phyloP scores from a whole-genome alignment of 768 basidiomycete genomes.

The Dentipellis sp. region DNA sequence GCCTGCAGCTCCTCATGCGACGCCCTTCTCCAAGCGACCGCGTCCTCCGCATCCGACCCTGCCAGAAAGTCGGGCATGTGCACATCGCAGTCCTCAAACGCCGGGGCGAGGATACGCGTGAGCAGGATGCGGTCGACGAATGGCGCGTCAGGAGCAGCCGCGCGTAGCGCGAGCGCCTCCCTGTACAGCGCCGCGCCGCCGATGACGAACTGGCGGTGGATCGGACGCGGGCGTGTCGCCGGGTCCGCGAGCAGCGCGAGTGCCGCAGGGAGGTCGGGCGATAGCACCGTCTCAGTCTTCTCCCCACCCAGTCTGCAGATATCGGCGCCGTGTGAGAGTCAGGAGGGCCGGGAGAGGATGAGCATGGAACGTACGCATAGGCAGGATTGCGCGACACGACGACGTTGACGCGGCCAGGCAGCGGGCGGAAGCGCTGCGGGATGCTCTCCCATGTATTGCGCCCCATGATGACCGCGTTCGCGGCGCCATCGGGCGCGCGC shows the following conservation, averaged over 20 bases:
- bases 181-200: constrained; percentile 86
- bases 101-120: constrained; percentile 70
- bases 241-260: constrained; percentile 22
- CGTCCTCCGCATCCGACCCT: constrained; percentile 9
- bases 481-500: constrained; percentile 38
- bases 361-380: constrained; percentile 44
- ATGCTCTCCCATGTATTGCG: constrained; percentile 98
- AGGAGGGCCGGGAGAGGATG: background rate
- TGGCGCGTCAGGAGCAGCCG: constrained; percentile 18
- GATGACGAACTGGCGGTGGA: constrained; percentile 72
- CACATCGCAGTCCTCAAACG: constrained; percentile 78
- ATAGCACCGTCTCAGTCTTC: constrained; percentile 12
- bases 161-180: constrained; percentile 41
- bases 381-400: constrained; percentile 56
- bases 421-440: constrained; percentile 73
- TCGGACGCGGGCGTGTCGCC: constrained; percentile 13
- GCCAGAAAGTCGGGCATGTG: constrained; percentile 69
- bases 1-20: constrained; percentile 53
- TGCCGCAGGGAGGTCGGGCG: constrained; percentile 34
- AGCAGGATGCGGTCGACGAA: constrained; percentile 78
- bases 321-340: constrained; percentile 5
- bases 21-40: constrained; percentile 43
- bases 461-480: constrained; percentile 89
- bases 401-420: constrained; percentile 67
- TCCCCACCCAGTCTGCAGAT: constrained; percentile 5